Base-by-base conservation (phyloP, 768 basidiomycete genomes). In the Russula lepida region DNA sequence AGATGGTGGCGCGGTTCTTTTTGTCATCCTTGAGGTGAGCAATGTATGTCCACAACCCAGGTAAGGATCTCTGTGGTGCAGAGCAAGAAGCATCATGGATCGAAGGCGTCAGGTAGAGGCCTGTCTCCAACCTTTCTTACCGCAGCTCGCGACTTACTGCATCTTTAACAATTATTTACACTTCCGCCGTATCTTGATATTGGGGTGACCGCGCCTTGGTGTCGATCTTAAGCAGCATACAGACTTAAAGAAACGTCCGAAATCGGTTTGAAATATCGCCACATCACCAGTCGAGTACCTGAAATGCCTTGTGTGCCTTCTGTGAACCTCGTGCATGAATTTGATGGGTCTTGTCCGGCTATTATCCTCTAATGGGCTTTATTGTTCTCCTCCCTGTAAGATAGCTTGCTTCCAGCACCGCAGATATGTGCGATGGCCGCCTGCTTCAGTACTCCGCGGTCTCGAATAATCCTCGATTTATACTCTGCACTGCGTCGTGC, bases 401-500 rank as follows among this genome's bases (percentile, higher is more conserved):
- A 21, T n/a, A 4, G 21, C n/a, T 11, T 21, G 43, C 21, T 5
- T 21, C n/a, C 43, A 44, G n/a, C 4, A 44, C 43, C n/a, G 9
- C 19, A 19, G 7, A 41, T 41, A 41, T 41, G 17, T 9, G n/a
- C 41, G 41, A 41, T 4, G 43, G 9, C 21, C 21, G n/a, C 43
- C 21, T 44, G 8, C 43, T n/a, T 2, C 7, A 19, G 39, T 9
- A 41, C 37, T n/a, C 35, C 35, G 35, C 35, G 15, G 35, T 13
- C 19, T n/a, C n/a, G 19, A 41, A 8, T 4, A 21, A n/a, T n/a
- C n/a, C 43, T 44, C 43, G 4, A 21, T 92, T 94, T 3, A 89
- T 86, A 49, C 81, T 78, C 65, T 88, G 86, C 1, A 92, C 84
- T 0, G 90, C 78, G 70, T 92, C 92, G 0, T 91, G 92, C 1